Base-by-base conservation (phyloP, 2,329 filamentous ascomycete genomes). In the Phoma sp. region DNA sequence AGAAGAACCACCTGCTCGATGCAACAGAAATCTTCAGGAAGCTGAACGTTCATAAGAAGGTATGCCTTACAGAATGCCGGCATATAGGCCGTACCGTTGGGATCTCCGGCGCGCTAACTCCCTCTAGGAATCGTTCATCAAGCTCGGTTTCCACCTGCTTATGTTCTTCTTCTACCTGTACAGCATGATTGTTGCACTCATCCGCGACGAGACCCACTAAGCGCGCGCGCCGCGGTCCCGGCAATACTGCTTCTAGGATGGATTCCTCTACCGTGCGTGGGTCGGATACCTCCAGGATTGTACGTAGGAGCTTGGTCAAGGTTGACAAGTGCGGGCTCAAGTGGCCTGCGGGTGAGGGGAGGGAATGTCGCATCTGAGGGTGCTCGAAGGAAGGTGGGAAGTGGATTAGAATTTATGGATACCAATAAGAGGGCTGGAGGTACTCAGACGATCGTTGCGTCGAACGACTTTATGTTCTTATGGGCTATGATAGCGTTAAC, bases 131-230 rank as follows among this genome's bases (percentile, higher is more conserved):
- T 98, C 95, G 0, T 99, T 99, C 78, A 88, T 95, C 82, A 99
- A 99, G 83, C 91, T 99, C 36, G 95, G 93, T 51, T 99, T 99
- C 84, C 95, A 99, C 79, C 83, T 99, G 57, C 78, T 99, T 80
- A 97, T 99, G 92, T 99, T 99, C 86, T 99, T 99, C 87, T 99
- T 98, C 86, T 99, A 99, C 81, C 89, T 99, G 52, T 96, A 96
- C 86, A 96, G 91, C 88, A 96, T 95, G 91, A 95, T 95, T 68
- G 93, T 97, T 62, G 93, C 95, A 64, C 85, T 99, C 60, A 99
- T 99, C 82, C 88, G 90, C 73, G 95, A 98, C 78, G 95, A 99
- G 81, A 86, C 90, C 56, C 86, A 92, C 78, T 96, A 66, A 74
- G 70, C 49, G 59, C 74, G 68, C 72, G 11, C 23, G 6, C 18